Conservation (phyloP, 257 asterid species). For the Nemophila menziesii region DNA sequence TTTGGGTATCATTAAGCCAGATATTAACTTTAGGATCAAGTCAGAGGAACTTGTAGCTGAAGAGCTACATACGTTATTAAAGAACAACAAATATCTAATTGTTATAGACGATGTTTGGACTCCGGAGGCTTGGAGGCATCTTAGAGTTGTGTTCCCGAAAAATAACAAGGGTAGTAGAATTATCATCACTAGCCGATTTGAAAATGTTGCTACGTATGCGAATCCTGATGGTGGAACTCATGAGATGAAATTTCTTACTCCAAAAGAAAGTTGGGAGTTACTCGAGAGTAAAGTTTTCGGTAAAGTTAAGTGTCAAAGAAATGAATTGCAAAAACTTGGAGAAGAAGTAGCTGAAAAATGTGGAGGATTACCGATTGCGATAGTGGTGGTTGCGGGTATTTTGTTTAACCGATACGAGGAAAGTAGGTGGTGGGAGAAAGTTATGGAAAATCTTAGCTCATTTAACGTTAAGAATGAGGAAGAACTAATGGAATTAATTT, state of each 20-base stretch:
- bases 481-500: not conserved
- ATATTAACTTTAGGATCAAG: conserved; percentile 24
- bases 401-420: conserved; percentile 6
- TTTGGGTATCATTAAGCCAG: conserved; percentile 14
- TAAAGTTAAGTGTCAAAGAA: conserved; percentile 5
- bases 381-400: conserved; percentile 38
- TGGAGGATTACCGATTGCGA: conserved; percentile 33
- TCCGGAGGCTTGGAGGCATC: conserved; percentile 27
- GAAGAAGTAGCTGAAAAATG: conserved; percentile 12
- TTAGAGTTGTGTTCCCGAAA: conserved; percentile 16
- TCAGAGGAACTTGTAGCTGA: conserved; percentile 21
- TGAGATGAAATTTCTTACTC: conserved; percentile 15
- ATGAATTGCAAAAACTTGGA: conserved; percentile 13
- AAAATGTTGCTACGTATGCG: conserved; percentile 17
- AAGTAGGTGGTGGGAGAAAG: conserved; percentile 11
- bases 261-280: conserved; percentile 19
- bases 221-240: conserved; percentile 12
- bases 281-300: conserved; percentile 27
- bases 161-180: conserved; percentile 17
- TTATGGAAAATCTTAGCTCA: conserved; percentile 10
- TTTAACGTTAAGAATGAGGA: conserved; percentile 5
- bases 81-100: conserved; percentile 30
- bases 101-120: conserved; percentile 60
- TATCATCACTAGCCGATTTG: conserved; percentile 24
- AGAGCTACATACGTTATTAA: conserved; percentile 22